phyloP scores from a whole-genome alignment of 129 eudicot species.

The Daucus carota region DNA sequence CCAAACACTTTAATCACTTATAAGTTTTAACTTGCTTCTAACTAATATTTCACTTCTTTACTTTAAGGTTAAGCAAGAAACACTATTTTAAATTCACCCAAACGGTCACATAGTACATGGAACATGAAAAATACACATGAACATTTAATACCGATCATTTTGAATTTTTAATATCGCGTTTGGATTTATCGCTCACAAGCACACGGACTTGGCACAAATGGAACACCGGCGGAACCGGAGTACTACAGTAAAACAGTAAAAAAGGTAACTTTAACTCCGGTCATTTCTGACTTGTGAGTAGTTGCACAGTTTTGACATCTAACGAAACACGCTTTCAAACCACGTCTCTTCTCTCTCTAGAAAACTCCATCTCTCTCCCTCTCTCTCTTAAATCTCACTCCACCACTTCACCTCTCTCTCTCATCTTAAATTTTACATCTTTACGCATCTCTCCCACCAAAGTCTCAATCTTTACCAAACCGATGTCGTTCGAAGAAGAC shows the following conservation, averaged over 20 bases:
- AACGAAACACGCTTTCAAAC: neutral
- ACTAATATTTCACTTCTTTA: too few relatives aligned
- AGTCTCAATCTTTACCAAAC: neutral
- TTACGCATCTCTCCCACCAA: neutral
- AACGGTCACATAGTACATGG: too few relatives aligned
- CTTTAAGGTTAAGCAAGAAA: too few relatives aligned
- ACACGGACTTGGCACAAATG: too few relatives aligned
- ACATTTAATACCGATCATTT: too few relatives aligned
- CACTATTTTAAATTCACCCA: too few relatives aligned
- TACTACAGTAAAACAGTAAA: neutral
- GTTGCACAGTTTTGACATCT: constrained; percentile 1
- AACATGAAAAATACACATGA: too few relatives aligned
- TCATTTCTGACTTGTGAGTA: neutral
- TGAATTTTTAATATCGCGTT: too few relatives aligned
- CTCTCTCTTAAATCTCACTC: neutral
- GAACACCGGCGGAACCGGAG: too few relatives aligned
- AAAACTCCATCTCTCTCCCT: neutral
- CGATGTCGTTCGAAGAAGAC: constrained; percentile 72
- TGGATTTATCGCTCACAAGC: too few relatives aligned
- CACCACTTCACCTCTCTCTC: neutral
- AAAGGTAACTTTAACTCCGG: neutral
- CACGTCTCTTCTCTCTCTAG: constrained; percentile 1
- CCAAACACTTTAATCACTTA: too few relatives aligned
- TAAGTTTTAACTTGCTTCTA: too few relatives aligned
- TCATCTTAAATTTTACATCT: neutral